Evolutionary conservation across 345 rosid genomes (phyloP).

Genomic region (Diplotaxis tenuifolia): DNA sequence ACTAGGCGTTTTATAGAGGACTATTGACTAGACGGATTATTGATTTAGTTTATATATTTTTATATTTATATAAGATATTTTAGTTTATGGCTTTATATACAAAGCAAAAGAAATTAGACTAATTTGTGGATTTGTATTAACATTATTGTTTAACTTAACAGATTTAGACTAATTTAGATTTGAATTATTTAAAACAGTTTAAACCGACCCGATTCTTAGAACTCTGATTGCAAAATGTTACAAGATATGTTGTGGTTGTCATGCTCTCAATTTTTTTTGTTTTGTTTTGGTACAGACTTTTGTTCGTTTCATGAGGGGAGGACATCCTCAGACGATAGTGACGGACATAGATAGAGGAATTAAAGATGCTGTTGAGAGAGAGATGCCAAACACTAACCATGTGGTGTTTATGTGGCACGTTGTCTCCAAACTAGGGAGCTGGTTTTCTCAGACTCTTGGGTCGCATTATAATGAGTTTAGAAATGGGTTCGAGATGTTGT

Average conservation of each 20-base stretch:
- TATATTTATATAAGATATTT: too few relatives aligned
- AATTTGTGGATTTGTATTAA: too few relatives aligned
- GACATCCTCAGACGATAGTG: constrained; percentile 73
- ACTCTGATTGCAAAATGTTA: too few relatives aligned
- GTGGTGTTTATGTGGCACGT: constrained; percentile 66
- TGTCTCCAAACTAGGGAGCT: constrained; percentile 74
- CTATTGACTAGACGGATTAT: too few relatives aligned
- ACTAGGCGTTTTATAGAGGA: too few relatives aligned
- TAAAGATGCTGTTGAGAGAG: constrained; percentile 75
- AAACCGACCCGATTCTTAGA: too few relatives aligned
- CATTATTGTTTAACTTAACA: too few relatives aligned
- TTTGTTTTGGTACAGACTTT: constrained; percentile 73
- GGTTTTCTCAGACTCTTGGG: constrained; percentile 76
- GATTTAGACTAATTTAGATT: too few relatives aligned
- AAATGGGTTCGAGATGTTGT: constrained; percentile 63
- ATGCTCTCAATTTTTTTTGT: constrained; percentile 32
- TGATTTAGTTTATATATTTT: too few relatives aligned
- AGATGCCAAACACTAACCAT: constrained; percentile 73
- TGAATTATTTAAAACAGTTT: too few relatives aligned
- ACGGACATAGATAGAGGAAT: constrained; percentile 81
- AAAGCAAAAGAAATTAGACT: too few relatives aligned
- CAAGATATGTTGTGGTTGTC: constrained; percentile 18
- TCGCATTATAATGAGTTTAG: constrained; percentile 70
- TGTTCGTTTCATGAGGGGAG: constrained; percentile 75
- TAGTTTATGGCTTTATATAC: too few relatives aligned